Base-by-base conservation (phyloP, 2,329 filamentous ascomycete species). In the Plenodomus biglobosus region DNA sequence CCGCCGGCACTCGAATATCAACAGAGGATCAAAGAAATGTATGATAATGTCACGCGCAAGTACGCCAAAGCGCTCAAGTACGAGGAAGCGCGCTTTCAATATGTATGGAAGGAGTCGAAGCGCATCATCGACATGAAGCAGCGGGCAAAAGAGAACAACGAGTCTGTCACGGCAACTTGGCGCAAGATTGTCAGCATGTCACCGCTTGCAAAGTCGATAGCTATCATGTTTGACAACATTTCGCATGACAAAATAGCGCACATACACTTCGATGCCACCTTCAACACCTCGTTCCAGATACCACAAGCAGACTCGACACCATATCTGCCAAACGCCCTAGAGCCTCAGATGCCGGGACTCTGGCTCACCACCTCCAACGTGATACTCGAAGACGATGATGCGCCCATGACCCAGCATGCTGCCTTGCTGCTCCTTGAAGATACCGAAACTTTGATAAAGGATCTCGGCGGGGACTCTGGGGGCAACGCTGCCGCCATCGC, bases 11-110 rank as follows among this genome's bases (percentile, higher is more conserved):
- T 92, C 47, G 88, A 96, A 65, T 85, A 87, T 56, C 87, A 88
- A 47, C 79, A 77, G 64, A 77, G 82, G 11, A 77, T 95, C 38
- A 82, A 87, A 37, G 88, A 95, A 55, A 85, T 96, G 66, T 96
- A 96, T 69, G 81, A 88, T 44, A 88, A 96, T 68, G 86, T 97
- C 34, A 87, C 92, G 55, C 94, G 92, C 71, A 95, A 95, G 72
- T 86, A 96, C 61, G 92, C 91, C 66, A 95, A 92, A 75, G 90
- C 89, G 3, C 83, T 96, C 66, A 95, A 94, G 68, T 94, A 92
- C 73, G 92, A 92, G 68, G 92, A 99, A 73, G 87, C 92, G 58
- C 86, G 88, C 51, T 88, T 85, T 47, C 87, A 92, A 59, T 97
- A 96, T 69, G 88, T 99, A 3, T 94, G 90, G 85, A 88, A 87